A percentile compares a stretch with the other conserved stretches of the same genome.
These are phyloP conservation scores for Cotoneaster glaucophyllus DNA, from an alignment of 306 rosid genomes.

Conservation along the genomic window DNA sequence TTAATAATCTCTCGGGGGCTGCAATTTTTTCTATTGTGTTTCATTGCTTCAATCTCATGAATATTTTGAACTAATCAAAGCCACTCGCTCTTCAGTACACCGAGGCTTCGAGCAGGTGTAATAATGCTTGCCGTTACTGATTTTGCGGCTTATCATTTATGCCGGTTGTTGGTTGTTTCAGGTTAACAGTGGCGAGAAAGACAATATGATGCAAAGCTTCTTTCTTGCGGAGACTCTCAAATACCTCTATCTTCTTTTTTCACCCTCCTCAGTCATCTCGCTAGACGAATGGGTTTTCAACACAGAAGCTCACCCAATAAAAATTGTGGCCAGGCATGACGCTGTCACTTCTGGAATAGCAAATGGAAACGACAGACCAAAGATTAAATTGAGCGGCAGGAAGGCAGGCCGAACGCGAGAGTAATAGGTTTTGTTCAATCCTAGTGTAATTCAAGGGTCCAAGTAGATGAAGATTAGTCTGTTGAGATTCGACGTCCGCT, in stretches of 20 bases:
- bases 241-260: constrained; percentile 89
- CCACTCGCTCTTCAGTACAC: not conserved
- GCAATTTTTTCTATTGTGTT: not conserved
- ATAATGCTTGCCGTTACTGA: not conserved
- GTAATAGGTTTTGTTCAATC: constrained; percentile 23
- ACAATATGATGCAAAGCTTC: constrained; percentile 97
- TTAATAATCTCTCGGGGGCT: not conserved
- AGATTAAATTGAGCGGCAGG: constrained; percentile 52
- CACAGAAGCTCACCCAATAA: constrained; percentile 94
- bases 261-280: constrained; percentile 82
- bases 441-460: constrained; percentile 17
- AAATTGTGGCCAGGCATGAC: constrained; percentile 47
- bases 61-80: not conserved
- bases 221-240: constrained; percentile 97
- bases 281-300: constrained; percentile 96
- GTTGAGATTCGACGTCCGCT: constrained; percentile 13
- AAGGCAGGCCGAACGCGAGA: constrained; percentile 66
- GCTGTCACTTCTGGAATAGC: constrained; percentile 24
- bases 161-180: constrained; percentile 26
- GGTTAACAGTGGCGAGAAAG: constrained; percentile 89
- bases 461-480: constrained; percentile 15
- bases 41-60: not conserved
- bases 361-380: constrained; percentile 33
- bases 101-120: not conserved
- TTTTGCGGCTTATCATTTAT: not conserved